A percentile compares a stretch with the other conserved stretches of the same genome.
phyloP scores from a whole-genome alignment of 352 stramenopile species.

The Blastocystis sp. region DNA sequence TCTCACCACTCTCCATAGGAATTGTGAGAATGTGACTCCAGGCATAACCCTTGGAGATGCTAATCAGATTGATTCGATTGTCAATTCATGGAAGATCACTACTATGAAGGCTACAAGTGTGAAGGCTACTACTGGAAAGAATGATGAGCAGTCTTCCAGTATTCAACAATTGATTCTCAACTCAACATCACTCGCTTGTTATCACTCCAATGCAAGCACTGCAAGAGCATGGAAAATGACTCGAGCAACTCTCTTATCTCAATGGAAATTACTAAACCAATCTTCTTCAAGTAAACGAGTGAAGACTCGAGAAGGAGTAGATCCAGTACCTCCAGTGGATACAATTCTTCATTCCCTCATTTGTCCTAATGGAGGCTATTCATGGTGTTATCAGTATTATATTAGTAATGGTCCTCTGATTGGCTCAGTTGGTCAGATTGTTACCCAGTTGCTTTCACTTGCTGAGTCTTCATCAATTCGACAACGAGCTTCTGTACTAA shows the following conservation, averaged over 20 bases:
- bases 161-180: slow-evolving; percentile 7
- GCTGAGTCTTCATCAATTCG: neutral
- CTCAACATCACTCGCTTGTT: neutral
- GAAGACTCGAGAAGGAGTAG: neutral
- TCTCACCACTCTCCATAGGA: neutral
- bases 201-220: neutral
- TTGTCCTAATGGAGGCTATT: neutral
- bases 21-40: too few relatives aligned
- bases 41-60: neutral
- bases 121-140: neutral
- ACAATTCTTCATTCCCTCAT: neutral
- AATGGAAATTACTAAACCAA: neutral
- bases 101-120: neutral
- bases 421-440: neutral
- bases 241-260: neutral
- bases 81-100: neutral
- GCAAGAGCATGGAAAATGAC: neutral
- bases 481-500: neutral
- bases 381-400: neutral
- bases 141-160: neutral
- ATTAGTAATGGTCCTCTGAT: neutral
- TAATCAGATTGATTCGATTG: neutral
- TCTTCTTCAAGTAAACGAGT: neutral
- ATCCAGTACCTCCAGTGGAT: neutral
- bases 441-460: neutral